These are phyloP conservation scores for Puccinia triticina DNA, from an alignment of 1,284 basidiomycete genomes.

Conservation along the genomic window DNA sequence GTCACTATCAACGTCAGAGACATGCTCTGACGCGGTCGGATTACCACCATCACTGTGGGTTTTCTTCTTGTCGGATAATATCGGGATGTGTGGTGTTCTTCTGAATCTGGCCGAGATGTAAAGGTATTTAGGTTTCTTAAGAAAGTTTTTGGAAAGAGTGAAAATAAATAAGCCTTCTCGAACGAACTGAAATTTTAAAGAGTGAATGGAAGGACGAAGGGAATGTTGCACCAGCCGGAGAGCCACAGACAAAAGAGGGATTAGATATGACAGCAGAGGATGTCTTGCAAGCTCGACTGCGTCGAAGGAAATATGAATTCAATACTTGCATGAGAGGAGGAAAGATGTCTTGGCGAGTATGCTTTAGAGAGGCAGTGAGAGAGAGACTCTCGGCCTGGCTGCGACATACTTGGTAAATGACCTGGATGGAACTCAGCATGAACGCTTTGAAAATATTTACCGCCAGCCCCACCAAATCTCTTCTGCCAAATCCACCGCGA, in stretches of 20 bases:
- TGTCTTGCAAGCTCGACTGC: not conserved
- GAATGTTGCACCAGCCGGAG: not conserved
- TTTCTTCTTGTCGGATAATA: not conserved
- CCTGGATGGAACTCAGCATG: not conserved
- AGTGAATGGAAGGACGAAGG: not conserved
- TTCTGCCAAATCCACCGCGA: too few species aligned
- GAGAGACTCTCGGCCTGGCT: constrained; percentile 3
- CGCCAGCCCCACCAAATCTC: too few species aligned
- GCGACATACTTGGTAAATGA: not conserved
- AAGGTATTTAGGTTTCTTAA: not conserved
- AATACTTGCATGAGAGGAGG: constrained; percentile 17
- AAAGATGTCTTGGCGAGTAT: not conserved
- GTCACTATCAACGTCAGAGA: not conserved
- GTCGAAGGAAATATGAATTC: not conserved
- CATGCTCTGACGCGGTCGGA: not conserved
- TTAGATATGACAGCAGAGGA: not conserved
- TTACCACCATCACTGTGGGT: not conserved
- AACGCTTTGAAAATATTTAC: too few species aligned
- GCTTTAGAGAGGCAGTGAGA: not conserved
- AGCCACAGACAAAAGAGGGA: not conserved
- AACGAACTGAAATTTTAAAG: too few species aligned
- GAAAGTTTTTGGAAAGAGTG: not conserved
- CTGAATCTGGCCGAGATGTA: not conserved
- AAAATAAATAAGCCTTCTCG: too few species aligned
- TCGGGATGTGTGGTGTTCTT: not conserved